These are phyloP conservation scores for Phytophthora constricta DNA, from an alignment of 352 stramenopile species.

Conservation along the genomic window DNA sequence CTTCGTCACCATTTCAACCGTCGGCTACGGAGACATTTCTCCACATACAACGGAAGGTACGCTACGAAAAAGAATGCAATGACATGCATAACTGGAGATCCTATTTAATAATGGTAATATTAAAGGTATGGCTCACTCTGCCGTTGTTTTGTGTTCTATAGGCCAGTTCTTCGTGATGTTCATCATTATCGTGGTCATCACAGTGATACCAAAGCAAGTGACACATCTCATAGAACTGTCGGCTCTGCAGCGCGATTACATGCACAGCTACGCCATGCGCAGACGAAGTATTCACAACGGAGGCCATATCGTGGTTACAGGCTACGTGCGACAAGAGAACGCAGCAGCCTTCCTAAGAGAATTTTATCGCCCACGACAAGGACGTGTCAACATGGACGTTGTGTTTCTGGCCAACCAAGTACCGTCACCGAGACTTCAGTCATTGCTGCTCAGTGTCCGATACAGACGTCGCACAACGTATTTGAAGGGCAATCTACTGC, in stretches of 20 bases:
- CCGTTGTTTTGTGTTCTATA: slow-evolving; percentile 11
- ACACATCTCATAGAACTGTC: slow-evolving; percentile 60
- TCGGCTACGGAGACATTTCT: slow-evolving; percentile 69
- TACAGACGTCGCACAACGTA: slow-evolving; percentile 60
- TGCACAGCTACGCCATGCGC: slow-evolving; percentile 56
- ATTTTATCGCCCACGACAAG: slow-evolving; percentile 64
- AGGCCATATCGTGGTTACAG: slow-evolving; percentile 61
- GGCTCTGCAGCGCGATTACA: slow-evolving; percentile 52
- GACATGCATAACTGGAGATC: no score
- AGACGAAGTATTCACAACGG: slow-evolving; percentile 46
- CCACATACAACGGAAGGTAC: slow-evolving; percentile 52
- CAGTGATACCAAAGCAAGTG: slow-evolving; percentile 62
- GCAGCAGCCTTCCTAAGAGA: slow-evolving; percentile 62
- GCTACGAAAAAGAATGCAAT: no score
- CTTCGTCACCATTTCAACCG: slow-evolving; percentile 69
- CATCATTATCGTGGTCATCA: slow-evolving; percentile 66
- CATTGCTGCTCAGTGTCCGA: slow-evolving; percentile 49
- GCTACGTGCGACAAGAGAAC: slow-evolving; percentile 51
- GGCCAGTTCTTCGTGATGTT: slow-evolving; percentile 68
- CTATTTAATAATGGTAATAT: no score
- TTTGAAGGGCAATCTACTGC: slow-evolving; percentile 60
- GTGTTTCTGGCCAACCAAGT: slow-evolving; percentile 51
- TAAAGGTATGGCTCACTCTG: not conserved
- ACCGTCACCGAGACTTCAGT: slow-evolving; percentile 42
- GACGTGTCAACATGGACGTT: slow-evolving; percentile 70